phyloP scores from a whole-genome alignment of 1,284 basidiomycete genomes.

The Apiotrichum domesticum region DNA sequence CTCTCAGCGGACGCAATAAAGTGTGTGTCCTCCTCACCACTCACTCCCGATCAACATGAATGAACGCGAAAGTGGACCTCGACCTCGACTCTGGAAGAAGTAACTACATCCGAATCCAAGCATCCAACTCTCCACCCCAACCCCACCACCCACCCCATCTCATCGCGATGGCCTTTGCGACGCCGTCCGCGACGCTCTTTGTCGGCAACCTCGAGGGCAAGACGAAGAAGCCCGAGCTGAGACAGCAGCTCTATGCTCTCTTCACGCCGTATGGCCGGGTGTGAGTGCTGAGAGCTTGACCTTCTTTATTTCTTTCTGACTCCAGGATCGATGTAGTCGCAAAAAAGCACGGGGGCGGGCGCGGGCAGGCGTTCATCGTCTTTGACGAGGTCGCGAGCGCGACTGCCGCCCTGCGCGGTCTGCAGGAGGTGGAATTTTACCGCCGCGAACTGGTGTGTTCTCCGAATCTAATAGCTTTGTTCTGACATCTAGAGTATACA shows the following conservation, averaged over 20 bases:
- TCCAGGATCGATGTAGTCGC: conserved; percentile 78
- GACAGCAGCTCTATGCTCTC: conserved; percentile 74
- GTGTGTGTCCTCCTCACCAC: too few relatives aligned
- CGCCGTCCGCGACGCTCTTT: conserved; percentile 83
- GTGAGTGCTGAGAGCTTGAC: conserved; percentile 22
- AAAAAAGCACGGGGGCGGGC: conserved; percentile 73
- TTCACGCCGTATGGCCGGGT: conserved; percentile 91
- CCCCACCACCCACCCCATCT: too few relatives aligned
- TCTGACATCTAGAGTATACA: conserved; percentile 52
- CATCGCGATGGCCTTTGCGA: conserved; percentile 45
- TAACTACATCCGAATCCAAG: too few relatives aligned
- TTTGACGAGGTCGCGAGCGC: conserved; percentile 83
- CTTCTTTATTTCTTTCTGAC: too few relatives aligned
- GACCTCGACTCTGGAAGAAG: too few relatives aligned
- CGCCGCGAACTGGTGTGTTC: conserved; percentile 30
- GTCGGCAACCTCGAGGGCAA: conserved; percentile 92
- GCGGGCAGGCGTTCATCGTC: conserved; percentile 94
- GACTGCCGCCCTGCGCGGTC: conserved; percentile 81
- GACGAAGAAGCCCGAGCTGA: conserved; percentile 88
- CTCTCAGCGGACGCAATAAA: too few relatives aligned
- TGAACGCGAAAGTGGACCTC: too few relatives aligned
- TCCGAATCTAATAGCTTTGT: neutral
- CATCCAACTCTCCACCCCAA: too few relatives aligned
- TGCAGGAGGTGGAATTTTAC: conserved; percentile 88
- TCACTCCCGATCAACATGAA: too few relatives aligned